Evolutionary conservation across 805 yeast species (phyloP), one percentile per base, ranked within the genome.

Genomic region (Diddensiella caesifluorescens): DNA sequence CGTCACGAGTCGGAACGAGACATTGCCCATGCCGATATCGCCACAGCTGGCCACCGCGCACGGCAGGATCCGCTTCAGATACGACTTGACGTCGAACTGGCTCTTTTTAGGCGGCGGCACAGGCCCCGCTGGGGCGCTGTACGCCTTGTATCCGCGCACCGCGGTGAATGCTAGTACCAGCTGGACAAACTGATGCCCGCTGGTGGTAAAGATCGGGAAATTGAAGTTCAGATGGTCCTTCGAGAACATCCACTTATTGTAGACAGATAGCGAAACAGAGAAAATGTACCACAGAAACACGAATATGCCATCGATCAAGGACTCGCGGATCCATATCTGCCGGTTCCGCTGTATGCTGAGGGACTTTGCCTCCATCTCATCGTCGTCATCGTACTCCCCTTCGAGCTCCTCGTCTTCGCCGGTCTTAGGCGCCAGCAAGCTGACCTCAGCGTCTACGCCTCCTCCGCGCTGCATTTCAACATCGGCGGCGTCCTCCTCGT

Each of bases 191-290:
- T 92, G 97, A 64, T 92, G 98, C 52, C 80, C 71, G 3, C 89
- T 70, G 0, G 98, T 92, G 40, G 89, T 77, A 22, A 89, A 64
- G 18, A 92, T 74, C 1, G 98, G 98, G 57, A 79, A 92, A 23
- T 77, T 75, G 54, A 92, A 81, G 56, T 84, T 77, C 42, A 89
- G 67, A 15, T 86, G 83, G 6, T 74, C 70, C 4, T 62, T 59
- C 29, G 90, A 89, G 66, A 90, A 92, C 97, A 90, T 90, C 97
- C 97, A 88, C 65, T 89, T 89, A 69, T 92, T 92, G 66, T 90
- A 92, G 29, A 66, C 57, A 4, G 67, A 61, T 12, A 66, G 47
- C 3, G 64, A 47, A 15, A 66, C 55, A 13, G 68, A 62, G 46
- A 65, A 66, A 6, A 52, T 32, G 47, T 64, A 66, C 69, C 69